Evolutionary conservation across 2,329 filamentous ascomycete species (phyloP), one percentile per base, ranked within the genome.

Genomic region (Monilinia vaccinii-corymbosi): DNA sequence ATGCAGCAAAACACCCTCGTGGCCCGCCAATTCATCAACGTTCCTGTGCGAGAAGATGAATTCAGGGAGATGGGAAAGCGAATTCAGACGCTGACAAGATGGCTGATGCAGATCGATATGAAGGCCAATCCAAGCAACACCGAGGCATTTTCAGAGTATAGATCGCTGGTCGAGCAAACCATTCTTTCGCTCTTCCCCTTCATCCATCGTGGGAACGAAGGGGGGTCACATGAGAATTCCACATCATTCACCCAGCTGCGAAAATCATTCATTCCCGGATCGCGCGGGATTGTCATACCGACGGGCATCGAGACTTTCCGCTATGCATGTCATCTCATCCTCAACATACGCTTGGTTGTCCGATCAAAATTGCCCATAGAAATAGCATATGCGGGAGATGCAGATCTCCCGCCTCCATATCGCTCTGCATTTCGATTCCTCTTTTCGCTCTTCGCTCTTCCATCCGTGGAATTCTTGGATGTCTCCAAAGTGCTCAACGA

Each of bases 381-480:
- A 32, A 55, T 60, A 18, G 11, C 32, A 2, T 55, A 46, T 31
- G 49, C 48, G 2, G 48, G 49, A 0, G 31, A 45, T n/a, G 9
- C 3, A 1, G 48, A 53, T 59, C 31, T 59, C 4, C 40, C 48
- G 4, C 14, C 13, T 31, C 11, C n/a, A 45, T 48, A 59, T 45
- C 48, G 57, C 21, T 34, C n/a, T 7, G 28, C 49, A 0, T 38
- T 59, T 18, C 18, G 34, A 11, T 34, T 38, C 7, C 32, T 36
- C 4, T 10, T 51, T 25, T 25, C 14, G 18, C 18, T 3, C 14
- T 13, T 42, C n/a, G 16, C 4, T 16, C 11, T 48, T 42, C 25
- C 14, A 7, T 49, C 38, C n/a, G 58, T 61, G n/a, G 49, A 61
- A n/a, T 55, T 58, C 9, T 18, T 63, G 9, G 55, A 63, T 36